Percentiles rank a stretch among this genome's conserved stretches.
phyloP scores from a whole-genome alignment of 345 rosid genomes.

The Bruguiera gymnorhiza region DNA sequence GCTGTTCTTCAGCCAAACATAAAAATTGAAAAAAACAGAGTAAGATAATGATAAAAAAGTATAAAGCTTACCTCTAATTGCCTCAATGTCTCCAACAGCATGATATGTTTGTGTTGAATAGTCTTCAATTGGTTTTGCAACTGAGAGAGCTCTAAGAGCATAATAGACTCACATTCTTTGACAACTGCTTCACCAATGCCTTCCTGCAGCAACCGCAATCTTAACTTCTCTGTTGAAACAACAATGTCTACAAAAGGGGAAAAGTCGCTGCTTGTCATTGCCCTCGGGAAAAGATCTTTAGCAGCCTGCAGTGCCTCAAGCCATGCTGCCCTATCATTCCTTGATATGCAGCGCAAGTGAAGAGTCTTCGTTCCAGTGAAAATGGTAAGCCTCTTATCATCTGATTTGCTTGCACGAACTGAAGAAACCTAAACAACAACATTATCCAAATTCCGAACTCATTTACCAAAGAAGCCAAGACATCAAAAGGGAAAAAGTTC shows the following conservation, averaged over 20 bases:
- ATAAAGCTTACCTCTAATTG: slow-evolving; percentile 70
- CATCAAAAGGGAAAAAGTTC: neutral
- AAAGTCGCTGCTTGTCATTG: slow-evolving; percentile 53
- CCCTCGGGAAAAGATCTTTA: slow-evolving; percentile 84
- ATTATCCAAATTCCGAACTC: slow-evolving; percentile 13
- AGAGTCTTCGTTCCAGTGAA: slow-evolving; percentile 98
- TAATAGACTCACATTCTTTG: slow-evolving; percentile 84
- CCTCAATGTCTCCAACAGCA: slow-evolving; percentile 71
- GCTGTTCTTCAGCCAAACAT: neutral
- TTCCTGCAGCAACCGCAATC: slow-evolving; percentile 69
- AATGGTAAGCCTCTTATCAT: slow-evolving; percentile 91
- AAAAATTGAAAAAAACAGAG: neutral
- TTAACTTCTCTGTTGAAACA: slow-evolving; percentile 85
- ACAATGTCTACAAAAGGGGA: slow-evolving; percentile 63
- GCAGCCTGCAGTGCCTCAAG: slow-evolving; percentile 77
- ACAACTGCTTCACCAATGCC: slow-evolving; percentile 60
- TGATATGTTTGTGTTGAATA: slow-evolving; percentile 64
- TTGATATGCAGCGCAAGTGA: slow-evolving; percentile 70
- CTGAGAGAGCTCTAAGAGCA: slow-evolving; percentile 68
- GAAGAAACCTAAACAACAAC: slow-evolving; percentile 77
- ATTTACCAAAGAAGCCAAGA: neutral
- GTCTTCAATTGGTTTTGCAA: slow-evolving; percentile 67
- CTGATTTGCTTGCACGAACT: slow-evolving; percentile 88
- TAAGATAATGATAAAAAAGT: slow-evolving; percentile 3
- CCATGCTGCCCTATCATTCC: slow-evolving; percentile 83